phyloP scores from a whole-genome alignment of 345 rosid genomes.

The Hibiscus mutabilis region DNA sequence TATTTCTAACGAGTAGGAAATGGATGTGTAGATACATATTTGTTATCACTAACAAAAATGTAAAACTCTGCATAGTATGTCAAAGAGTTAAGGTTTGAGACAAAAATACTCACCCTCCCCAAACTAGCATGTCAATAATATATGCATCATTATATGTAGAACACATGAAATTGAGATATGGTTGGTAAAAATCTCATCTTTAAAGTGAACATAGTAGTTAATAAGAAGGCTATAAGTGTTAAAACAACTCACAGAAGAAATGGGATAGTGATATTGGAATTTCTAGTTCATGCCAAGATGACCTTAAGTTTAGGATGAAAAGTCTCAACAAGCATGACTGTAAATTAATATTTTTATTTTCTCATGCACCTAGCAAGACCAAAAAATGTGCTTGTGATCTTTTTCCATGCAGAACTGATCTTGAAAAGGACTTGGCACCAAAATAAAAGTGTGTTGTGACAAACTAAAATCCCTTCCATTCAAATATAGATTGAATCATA shows the following conservation, averaged over 20 bases:
- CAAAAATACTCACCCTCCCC: too few relatives aligned
- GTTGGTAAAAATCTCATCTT: neutral
- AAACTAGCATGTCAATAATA: too few relatives aligned
- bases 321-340: neutral
- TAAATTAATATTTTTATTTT: too few relatives aligned
- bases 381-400: neutral
- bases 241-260: neutral
- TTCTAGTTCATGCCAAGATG: neutral
- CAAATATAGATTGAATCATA: neutral
- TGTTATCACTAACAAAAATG: too few relatives aligned
- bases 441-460: neutral
- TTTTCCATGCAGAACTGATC: neutral
- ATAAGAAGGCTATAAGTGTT: neutral
- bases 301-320: neutral
- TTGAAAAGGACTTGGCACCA: neutral
- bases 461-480: neutral
- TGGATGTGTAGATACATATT: too few relatives aligned
- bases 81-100: too few relatives aligned
- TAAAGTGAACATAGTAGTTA: neutral
- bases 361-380: neutral
- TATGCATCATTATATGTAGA: too few relatives aligned
- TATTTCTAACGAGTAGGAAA: too few relatives aligned
- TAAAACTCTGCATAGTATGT: too few relatives aligned
- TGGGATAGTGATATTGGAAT: neutral
- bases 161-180: too few relatives aligned